Base-by-base conservation (phyloP, 2,329 filamentous ascomycete species). In the Cladophialophora chaetospira region DNA sequence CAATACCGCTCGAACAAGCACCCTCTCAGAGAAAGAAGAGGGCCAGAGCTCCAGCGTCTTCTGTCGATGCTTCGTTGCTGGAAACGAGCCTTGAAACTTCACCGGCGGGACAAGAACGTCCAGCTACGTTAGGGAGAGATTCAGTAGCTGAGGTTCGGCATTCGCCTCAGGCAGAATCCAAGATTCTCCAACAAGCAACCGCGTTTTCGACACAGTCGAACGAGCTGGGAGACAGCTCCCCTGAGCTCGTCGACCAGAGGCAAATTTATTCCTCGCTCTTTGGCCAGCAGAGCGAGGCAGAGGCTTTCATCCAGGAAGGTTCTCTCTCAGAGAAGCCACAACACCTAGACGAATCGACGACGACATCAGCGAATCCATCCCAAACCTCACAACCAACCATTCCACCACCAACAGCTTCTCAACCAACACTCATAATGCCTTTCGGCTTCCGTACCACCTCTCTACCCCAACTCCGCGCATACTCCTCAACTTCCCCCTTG, bases 111-210 rank as follows among this genome's bases (percentile, higher is more conserved):
- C 6, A 33, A 33, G 29, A 33, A 33, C 6, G 13, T 6, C 29
- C 13, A 8, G 8, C 29, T 33, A 6, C 6, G 29, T 13, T 8
- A 33, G 29, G 13, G 29, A 33, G 13, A 8, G 8, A 33, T 13
- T 33, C 29, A 13, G 29, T 33, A 33, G 29, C 29, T 33, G 29
- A 33, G 29, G 13, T 8, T 6, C 29, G 29, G 29, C 29, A 33
- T 25, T n/a, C n/a, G n/a, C n/a, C n/a, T n/a, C n/a, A n/a, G n/a
- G n/a, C n/a, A n/a, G n/a, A n/a, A n/a, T 60, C 57, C 5, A 31
- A 49, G 36, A 62, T 62, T 25, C 43, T 62, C 15, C 45, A 52
- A 26, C 60, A 57, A 19, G 53, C 54, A 3, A 49, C 33, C n/a
- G 53, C 53, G 1, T 62, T 62, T 25, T 47, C 49, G 8, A 38